A percentile compares a stretch with the other conserved stretches of the same genome.
These are phyloP conservation scores for Thalassiosira profunda DNA, from an alignment of 108 stramenopile genomes.

Conservation along the genomic window DNA sequence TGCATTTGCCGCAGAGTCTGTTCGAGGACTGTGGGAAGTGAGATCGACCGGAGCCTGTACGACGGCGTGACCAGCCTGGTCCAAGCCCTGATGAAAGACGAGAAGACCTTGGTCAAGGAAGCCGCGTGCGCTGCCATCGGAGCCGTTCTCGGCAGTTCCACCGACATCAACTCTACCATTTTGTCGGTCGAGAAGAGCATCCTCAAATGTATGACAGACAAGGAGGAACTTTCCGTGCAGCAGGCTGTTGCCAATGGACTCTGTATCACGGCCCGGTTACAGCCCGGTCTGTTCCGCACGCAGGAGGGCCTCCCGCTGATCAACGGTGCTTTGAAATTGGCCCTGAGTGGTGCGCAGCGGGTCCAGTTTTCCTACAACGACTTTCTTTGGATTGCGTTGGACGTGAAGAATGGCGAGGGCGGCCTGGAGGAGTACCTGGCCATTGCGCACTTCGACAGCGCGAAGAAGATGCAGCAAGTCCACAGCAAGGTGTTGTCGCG, in stretches of 20 bases:
- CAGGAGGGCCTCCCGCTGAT: constrained; percentile 51
- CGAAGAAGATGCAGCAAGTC: constrained; percentile 75
- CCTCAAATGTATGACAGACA: constrained; percentile 57
- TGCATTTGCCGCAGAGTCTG: constrained; percentile 74
- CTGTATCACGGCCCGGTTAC: constrained; percentile 62
- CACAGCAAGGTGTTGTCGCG: constrained; percentile 77
- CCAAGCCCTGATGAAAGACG: constrained; percentile 69
- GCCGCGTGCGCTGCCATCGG: constrained; percentile 78
- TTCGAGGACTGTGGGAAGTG: constrained; percentile 52
- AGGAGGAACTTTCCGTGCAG: constrained; percentile 77
- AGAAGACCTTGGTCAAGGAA: constrained; percentile 62
- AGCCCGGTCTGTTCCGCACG: constrained; percentile 67
- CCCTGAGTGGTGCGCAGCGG: constrained; percentile 77
- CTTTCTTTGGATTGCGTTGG: constrained; percentile 85
- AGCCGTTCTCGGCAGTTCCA: constrained; percentile 70
- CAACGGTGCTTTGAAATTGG: constrained; percentile 73
- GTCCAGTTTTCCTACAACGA: constrained; percentile 90
- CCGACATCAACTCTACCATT: constrained; percentile 51
- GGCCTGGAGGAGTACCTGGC: constrained; percentile 72
- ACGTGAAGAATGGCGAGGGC: constrained; percentile 71
- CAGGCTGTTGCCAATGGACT: constrained; percentile 72
- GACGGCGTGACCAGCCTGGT: constrained; percentile 24
- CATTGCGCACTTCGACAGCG: constrained; percentile 80
- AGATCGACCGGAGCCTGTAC: constrained; percentile 46
- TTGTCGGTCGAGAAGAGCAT: constrained; percentile 57